A percentile compares a stretch with the other conserved stretches of the same genome.
Conservation (phyloP, 108 stramenopile species). For the Nitzschia sp. region DNA sequence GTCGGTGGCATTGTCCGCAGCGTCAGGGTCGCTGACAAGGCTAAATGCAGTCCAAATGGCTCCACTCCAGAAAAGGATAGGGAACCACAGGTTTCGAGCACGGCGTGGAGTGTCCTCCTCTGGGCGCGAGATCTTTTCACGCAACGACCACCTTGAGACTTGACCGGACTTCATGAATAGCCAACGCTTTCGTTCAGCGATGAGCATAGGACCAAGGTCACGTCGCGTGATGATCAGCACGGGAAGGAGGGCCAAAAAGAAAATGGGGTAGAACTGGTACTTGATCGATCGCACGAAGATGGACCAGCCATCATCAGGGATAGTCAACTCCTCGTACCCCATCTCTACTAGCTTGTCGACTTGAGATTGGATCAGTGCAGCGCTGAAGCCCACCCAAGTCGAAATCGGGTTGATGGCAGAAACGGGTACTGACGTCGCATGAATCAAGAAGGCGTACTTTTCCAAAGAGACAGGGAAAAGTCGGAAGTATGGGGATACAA, state of each 20-base stretch:
- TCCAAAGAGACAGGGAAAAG: constrained; percentile 46
- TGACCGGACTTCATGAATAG: not conserved
- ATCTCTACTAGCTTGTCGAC: constrained; percentile 34
- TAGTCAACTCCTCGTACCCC: constrained; percentile 12
- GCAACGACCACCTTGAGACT: not conserved
- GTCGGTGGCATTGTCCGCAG: constrained; percentile 3
- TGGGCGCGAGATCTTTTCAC: constrained; percentile 8
- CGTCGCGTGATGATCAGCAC: constrained; percentile 26
- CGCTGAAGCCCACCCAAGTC: constrained; percentile 63
- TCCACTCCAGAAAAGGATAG: not conserved
- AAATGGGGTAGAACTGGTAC: constrained; percentile 56
- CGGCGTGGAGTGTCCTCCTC: not conserved
- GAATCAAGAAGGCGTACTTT: constrained; percentile 66
- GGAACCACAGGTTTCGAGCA: not conserved
- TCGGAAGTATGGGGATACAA: constrained; percentile 54
- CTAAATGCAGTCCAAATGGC: not conserved
- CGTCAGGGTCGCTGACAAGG: constrained; percentile 3
- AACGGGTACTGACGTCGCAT: constrained; percentile 63
- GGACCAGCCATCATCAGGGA: constrained; percentile 36
- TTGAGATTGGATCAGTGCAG: constrained; percentile 53
- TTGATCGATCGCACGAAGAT: constrained; percentile 51
- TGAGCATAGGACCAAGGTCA: constrained; percentile 67
- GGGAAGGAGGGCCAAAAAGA: constrained; percentile 13
- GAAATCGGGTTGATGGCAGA: constrained; percentile 56
- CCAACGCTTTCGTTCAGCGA: constrained; percentile 43